phyloP scores from a whole-genome alignment of 768 basidiomycete genomes.

The Auricularia sp. region DNA sequence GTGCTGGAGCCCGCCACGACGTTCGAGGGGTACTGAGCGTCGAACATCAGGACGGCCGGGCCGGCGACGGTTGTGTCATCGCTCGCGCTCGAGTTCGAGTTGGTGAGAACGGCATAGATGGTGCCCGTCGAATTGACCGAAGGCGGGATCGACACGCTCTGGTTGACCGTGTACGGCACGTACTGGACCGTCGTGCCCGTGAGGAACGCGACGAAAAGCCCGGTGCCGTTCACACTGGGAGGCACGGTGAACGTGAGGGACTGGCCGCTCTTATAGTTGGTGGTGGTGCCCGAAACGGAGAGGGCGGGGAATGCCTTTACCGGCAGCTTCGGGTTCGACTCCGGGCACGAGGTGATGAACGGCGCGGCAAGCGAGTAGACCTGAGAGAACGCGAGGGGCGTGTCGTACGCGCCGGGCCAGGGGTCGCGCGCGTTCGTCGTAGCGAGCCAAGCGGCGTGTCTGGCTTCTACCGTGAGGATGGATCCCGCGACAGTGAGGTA shows the following conservation, averaged over 20 bases:
- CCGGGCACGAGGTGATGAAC: conserved; percentile 30
- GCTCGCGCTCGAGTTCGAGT: conserved; percentile 19
- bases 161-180: conserved; percentile 19
- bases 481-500: conserved; percentile 15
- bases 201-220: conserved; percentile 26
- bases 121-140: conserved; percentile 21
- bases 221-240: conserved; percentile 12
- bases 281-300: conserved; percentile 15
- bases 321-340: conserved; percentile 29
- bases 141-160: conserved; percentile 18
- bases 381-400: conserved; percentile 31
- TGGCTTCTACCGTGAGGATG: conserved; percentile 49
- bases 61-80: conserved; percentile 32
- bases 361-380: conserved; percentile 16
- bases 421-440: conserved; percentile 33
- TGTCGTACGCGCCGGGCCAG: conserved; percentile 56
- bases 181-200: conserved; percentile 25
- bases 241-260: conserved; percentile 19
- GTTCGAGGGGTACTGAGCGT: not conserved
- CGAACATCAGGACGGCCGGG: not conserved
- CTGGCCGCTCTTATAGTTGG: conserved; percentile 21
- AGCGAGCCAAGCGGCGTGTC: conserved; percentile 54
- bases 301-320: conserved; percentile 40
- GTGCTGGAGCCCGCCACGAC: not conserved
- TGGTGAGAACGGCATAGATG: conserved; percentile 29